phyloP scores from a whole-genome alignment of 2,329 filamentous ascomycete genomes.

The Penicillium sp. region DNA sequence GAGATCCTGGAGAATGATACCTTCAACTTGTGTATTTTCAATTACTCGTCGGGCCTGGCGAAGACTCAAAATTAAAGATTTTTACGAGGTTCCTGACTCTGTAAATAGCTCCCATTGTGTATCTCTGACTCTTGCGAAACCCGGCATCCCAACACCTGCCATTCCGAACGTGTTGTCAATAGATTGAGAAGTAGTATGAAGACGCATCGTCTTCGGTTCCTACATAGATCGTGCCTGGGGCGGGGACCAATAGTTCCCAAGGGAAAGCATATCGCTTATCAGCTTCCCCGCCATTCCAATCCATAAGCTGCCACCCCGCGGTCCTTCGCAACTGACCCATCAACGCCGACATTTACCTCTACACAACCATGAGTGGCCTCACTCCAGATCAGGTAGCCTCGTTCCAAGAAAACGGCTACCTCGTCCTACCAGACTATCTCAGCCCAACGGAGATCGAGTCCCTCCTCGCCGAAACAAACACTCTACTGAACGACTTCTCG shows the following conservation, averaged over 20 bases:
- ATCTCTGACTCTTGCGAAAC: too few relatives aligned
- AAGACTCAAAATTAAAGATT: too few relatives aligned
- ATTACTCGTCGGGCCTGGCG: too few relatives aligned
- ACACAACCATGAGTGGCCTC: slow-evolving; percentile 57
- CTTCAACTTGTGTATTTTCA: neutral
- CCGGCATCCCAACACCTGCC: too few relatives aligned
- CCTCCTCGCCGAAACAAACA: slow-evolving; percentile 75
- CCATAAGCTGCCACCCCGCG: neutral
- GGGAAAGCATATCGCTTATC: slow-evolving; percentile 24
- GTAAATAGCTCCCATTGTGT: too few relatives aligned
- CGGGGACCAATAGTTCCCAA: slow-evolving; percentile 15
- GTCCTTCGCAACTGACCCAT: neutral
- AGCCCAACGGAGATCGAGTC: slow-evolving; percentile 65
- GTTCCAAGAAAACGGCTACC: slow-evolving; percentile 85
- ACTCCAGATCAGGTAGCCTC: slow-evolving; percentile 70
- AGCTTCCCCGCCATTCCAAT: slow-evolving; percentile 26
- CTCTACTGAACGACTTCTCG: slow-evolving; percentile 74
- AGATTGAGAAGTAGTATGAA: too few relatives aligned
- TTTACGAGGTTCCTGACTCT: too few relatives aligned
- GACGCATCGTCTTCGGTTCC: too few relatives aligned
- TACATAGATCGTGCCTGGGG: too few relatives aligned
- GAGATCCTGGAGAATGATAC: slow-evolving; percentile 4
- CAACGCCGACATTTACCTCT: too few relatives aligned
- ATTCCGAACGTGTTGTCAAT: too few relatives aligned
- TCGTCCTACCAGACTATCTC: slow-evolving; percentile 81